These are phyloP conservation scores for Chlorella sorokiniana DNA, from an alignment of 139 green algal genomes.

Conservation along the genomic window DNA sequence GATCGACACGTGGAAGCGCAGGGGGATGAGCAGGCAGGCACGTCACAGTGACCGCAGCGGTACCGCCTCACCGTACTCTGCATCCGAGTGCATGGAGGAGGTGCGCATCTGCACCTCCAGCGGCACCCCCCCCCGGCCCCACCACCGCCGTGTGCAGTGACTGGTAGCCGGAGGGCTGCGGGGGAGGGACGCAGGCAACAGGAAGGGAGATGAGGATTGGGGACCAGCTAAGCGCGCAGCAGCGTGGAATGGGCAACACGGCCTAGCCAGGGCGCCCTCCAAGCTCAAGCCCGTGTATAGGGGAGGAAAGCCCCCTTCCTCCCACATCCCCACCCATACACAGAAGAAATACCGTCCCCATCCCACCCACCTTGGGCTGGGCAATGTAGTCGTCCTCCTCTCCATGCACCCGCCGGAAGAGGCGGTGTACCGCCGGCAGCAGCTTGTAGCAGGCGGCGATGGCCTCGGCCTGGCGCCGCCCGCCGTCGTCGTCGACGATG, in stretches of 20 bases:
- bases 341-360: not conserved
- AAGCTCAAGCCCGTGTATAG: not conserved
- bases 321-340: not conserved
- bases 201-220: not conserved
- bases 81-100: constrained; percentile 73
- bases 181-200: not conserved
- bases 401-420: constrained; percentile 76
- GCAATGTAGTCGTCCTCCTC: constrained; percentile 93
- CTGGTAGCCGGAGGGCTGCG: constrained; percentile 76
- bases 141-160: constrained; percentile 83
- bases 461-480: constrained; percentile 38
- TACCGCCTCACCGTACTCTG: constrained; percentile 74
- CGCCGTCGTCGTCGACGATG: constrained; percentile 87
- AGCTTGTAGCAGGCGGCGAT: constrained; percentile 82
- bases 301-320: not conserved
- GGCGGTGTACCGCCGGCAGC: constrained; percentile 76
- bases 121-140: constrained; percentile 70
- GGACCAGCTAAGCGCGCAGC: not conserved
- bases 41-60: no score
- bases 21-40: no score
- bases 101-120: constrained; percentile 82
- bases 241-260: not conserved
- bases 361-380: constrained; percentile 69
- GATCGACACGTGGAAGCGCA: no score
- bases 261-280: no score